Percentiles rank a stretch among this genome's conserved stretches.
These are phyloP conservation scores for Alternaria brassicae DNA, from an alignment of 2,329 filamentous ascomycete genomes.

Conservation along the genomic window DNA sequence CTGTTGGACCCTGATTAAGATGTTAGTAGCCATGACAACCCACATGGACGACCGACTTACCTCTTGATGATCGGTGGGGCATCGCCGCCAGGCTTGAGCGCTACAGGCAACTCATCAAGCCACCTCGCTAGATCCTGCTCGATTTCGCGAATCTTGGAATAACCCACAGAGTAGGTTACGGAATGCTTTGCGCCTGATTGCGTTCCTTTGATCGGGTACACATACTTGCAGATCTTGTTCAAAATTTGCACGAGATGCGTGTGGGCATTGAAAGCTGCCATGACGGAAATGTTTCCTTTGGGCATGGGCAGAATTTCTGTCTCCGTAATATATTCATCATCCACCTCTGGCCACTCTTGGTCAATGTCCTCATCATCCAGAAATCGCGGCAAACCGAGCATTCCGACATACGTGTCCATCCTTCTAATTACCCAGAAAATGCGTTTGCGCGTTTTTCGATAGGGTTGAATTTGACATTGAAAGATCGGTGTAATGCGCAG, in stretches of 20 bases:
- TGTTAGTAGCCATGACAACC: background rate
- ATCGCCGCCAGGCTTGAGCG: slow-evolving; percentile 80
- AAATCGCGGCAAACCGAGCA: slow-evolving; percentile 59
- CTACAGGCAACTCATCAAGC: slow-evolving; percentile 73
- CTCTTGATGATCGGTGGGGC: slow-evolving; percentile 76
- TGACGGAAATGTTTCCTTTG: slow-evolving; percentile 61
- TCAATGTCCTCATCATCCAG: slow-evolving; percentile 59
- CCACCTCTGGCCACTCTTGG: slow-evolving; percentile 58
- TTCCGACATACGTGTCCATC: slow-evolving; percentile 61
- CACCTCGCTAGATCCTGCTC: slow-evolving; percentile 68
- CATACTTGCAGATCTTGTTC: slow-evolving; percentile 67
- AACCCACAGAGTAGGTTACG: slow-evolving; percentile 67
- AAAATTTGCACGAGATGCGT: slow-evolving; percentile 64
- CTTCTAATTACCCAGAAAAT: slow-evolving; percentile 60
- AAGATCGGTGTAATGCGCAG: slow-evolving; percentile 60
- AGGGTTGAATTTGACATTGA: slow-evolving; percentile 55
- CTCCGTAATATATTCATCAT: slow-evolving; percentile 60
- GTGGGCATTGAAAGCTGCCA: slow-evolving; percentile 67
- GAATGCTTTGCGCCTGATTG: slow-evolving; percentile 47
- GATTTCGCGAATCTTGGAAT: slow-evolving; percentile 69
- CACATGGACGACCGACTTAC: slow-evolving; percentile 58
- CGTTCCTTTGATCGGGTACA: slow-evolving; percentile 67
- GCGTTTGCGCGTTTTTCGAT: slow-evolving; percentile 60
- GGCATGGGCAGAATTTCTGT: slow-evolving; percentile 62
- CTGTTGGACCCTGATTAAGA: slow-evolving; percentile 65